A percentile compares a stretch with the other conserved stretches of the same genome.
Evolutionary conservation across 345 rosid species (phyloP).

Genomic region (Laguncularia racemosa): DNA sequence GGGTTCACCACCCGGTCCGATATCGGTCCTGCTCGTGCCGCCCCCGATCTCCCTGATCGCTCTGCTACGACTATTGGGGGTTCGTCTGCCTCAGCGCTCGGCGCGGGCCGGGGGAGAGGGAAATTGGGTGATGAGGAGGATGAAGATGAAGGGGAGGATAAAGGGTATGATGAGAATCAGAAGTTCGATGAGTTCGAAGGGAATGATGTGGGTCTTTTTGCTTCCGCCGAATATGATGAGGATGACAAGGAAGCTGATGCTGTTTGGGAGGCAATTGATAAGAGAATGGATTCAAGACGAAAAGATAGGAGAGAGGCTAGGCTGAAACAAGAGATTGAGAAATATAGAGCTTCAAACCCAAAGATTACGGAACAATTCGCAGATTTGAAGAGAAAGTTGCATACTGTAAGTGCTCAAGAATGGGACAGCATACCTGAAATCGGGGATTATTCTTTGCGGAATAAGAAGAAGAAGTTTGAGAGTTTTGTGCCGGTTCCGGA

Average conservation of each 20-base stretch:
- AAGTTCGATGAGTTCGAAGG: conserved; percentile 97
- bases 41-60: conserved; percentile 84
- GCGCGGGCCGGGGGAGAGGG: conserved; percentile 62
- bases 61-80: conserved; percentile 54
- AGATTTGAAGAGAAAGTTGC: conserved; percentile 78
- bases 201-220: conserved; percentile 89
- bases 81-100: conserved; percentile 32
- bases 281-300: conserved; percentile 87
- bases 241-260: conserved; percentile 96
- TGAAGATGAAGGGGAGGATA: conserved; percentile 81
- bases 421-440: conserved; percentile 94
- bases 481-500: conserved; percentile 90
- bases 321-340: conserved; percentile 80
- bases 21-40: conserved; percentile 93
- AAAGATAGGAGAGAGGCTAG: conserved; percentile 84
- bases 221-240: conserved; percentile 84
- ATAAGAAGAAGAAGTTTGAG: conserved; percentile 88
- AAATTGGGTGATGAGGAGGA: conserved; percentile 71
- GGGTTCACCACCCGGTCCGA: conserved; percentile 97
- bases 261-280: conserved; percentile 83
- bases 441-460: conserved; percentile 78
- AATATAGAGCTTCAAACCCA: conserved; percentile 85
- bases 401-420: conserved; percentile 57
- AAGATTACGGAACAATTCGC: conserved; percentile 92
- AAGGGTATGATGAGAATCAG: conserved; percentile 90